Conservation (phyloP, 805 yeast species). For the Candida alai region DNA sequence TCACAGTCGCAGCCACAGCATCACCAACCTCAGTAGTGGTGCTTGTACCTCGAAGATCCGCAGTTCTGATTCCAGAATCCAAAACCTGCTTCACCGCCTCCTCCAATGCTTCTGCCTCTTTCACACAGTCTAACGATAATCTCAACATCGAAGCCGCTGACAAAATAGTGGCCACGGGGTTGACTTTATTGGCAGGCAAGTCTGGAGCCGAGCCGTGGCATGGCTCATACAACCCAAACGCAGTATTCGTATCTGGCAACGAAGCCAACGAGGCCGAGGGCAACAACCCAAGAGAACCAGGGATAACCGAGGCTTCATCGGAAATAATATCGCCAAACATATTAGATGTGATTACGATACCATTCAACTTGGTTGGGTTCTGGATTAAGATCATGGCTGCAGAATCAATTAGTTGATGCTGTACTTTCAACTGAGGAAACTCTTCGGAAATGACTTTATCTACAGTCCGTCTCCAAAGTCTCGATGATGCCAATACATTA, state of each 20-base stretch:
- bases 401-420: conserved; percentile 96
- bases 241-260: conserved; percentile 90
- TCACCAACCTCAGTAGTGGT: conserved; percentile 91
- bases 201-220: conserved; percentile 99
- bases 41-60: conserved; percentile 82
- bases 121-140: conserved; percentile 74
- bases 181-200: conserved; percentile 79
- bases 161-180: conserved; percentile 92
- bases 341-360: conserved; percentile 87
- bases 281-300: conserved; percentile 92
- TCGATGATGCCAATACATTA: conserved; percentile 91
- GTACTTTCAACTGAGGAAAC: conserved; percentile 82
- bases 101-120: conserved; percentile 87
- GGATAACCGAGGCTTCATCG: conserved; percentile 97
- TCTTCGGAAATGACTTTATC: conserved; percentile 79
- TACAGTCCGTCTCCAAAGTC: conserved; percentile 95
- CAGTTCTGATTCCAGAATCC: conserved; percentile 84
- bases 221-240: conserved; percentile 96
- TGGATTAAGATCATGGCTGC: conserved; percentile 98
- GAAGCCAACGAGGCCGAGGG: conserved; percentile 97
- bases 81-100: conserved; percentile 79
- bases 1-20: conserved; percentile 77
- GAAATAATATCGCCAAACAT: conserved; percentile 98
- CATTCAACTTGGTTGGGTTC: conserved; percentile 86
- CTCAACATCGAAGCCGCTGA: conserved; percentile 98